These are phyloP conservation scores for Pseudopediastrum boryanum DNA, from an alignment of 139 green algal species.

Conservation along the genomic window DNA sequence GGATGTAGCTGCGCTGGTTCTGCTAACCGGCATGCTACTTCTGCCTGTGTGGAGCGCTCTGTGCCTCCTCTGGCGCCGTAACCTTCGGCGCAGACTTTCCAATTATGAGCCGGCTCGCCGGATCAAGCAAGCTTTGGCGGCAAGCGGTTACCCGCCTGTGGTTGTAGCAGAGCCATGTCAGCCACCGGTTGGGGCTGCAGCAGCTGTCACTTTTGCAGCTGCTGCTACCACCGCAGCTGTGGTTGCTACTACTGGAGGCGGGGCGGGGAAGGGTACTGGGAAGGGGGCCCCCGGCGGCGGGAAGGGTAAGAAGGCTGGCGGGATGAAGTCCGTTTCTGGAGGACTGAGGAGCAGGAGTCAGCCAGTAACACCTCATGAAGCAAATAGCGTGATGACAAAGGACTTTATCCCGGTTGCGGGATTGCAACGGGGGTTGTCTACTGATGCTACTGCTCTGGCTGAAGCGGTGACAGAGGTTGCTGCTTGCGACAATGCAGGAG, in stretches of 20 bases:
- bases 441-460: neutral
- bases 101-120: neutral
- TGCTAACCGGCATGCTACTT: slow-evolving; percentile 30
- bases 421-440: neutral
- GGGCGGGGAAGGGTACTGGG: too few relatives aligned
- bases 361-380: neutral
- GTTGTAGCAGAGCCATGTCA: neutral
- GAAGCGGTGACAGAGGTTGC: neutral
- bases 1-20: slow-evolving; percentile 23
- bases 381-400: neutral
- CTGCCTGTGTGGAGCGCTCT: slow-evolving; percentile 31
- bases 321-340: too few relatives aligned
- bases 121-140: slow-evolving; percentile 24
- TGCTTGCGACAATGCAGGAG: neutral
- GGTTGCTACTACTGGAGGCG: too few relatives aligned
- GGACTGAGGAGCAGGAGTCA: too few relatives aligned
- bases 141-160: neutral
- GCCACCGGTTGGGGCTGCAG: neutral
- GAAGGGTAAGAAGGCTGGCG: too few relatives aligned
- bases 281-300: too few relatives aligned
- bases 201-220: neutral
- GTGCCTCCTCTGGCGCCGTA: slow-evolving; percentile 23
- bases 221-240: neutral
- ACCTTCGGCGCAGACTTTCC: neutral
- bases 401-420: too few relatives aligned